phyloP scores from a whole-genome alignment of 257 asterid genomes.

The Eustoma russellianum region DNA sequence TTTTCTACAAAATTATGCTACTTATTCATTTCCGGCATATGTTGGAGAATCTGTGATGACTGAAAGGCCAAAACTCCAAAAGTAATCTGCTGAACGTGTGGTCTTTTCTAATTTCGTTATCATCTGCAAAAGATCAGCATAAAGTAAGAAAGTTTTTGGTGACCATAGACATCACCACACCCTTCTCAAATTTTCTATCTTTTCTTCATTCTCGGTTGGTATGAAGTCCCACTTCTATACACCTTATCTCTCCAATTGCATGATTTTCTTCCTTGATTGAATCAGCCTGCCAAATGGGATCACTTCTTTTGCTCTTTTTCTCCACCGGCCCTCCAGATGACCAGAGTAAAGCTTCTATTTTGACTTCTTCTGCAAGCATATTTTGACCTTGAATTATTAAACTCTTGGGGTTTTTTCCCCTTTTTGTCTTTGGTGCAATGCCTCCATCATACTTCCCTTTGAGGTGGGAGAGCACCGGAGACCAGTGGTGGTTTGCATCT shows the following conservation, averaged over 20 bases:
- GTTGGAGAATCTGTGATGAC: too few species aligned
- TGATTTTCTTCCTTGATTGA: neutral
- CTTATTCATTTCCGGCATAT: too few species aligned
- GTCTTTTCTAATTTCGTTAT: slow-evolving; percentile 10
- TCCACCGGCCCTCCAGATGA: neutral
- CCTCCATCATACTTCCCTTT: slow-evolving; percentile 50
- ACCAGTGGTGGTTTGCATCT: slow-evolving; percentile 97
- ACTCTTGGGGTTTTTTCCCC: neutral
- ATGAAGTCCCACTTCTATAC: neutral
- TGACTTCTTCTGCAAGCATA: neutral
- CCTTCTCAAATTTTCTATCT: neutral
- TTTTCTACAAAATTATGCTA: too few species aligned
- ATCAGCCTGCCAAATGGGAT: neutral
- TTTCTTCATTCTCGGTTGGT: slow-evolving; percentile 4
- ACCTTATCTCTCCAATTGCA: neutral
- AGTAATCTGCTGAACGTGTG: slow-evolving; percentile 13
- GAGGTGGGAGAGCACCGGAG: slow-evolving; percentile 87
- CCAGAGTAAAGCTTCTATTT: neutral
- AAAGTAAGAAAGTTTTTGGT: slow-evolving; percentile 11
- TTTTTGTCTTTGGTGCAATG: slow-evolving; percentile 17
- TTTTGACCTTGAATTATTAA: neutral
- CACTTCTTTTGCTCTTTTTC: neutral
- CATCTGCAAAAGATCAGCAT: slow-evolving; percentile 4
- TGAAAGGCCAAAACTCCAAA: neutral
- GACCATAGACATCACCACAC: neutral